Evolutionary conservation across 306 rosid species (phyloP).

Genomic region (Rosa chinensis): DNA sequence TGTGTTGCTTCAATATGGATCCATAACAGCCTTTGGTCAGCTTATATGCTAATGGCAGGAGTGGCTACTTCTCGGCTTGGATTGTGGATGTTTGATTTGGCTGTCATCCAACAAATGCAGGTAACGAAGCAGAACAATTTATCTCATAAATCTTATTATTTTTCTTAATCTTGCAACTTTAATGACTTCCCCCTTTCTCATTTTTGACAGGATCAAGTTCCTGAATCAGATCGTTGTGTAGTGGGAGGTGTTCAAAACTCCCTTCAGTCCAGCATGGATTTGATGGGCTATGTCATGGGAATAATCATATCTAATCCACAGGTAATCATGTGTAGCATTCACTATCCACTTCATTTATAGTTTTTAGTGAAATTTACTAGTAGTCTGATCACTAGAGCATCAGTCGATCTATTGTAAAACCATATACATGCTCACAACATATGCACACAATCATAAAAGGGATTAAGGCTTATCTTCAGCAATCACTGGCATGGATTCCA

Average conservation of each 20-base stretch:
- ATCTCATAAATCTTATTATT: not conserved
- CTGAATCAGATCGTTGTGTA: conserved; percentile 71
- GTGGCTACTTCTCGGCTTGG: conserved; percentile 89
- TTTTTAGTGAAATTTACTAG: not conserved
- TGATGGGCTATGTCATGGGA: conserved; percentile 84
- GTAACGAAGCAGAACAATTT: conserved; percentile 24
- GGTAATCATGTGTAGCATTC: conserved; percentile 37
- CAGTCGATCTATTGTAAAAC: not conserved
- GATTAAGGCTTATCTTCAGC: too few relatives aligned
- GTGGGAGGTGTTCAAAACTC: conserved; percentile 92
- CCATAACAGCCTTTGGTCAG: conserved; percentile 38
- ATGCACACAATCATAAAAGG: too few relatives aligned
- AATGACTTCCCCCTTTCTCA: not conserved
- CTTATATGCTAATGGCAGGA: conserved; percentile 73
- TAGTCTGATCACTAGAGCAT: not conserved
- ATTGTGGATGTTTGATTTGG: conserved; percentile 85
- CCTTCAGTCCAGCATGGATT: conserved; percentile 75
- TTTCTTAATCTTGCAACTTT: not conserved
- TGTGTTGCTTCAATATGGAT: conserved; percentile 69
- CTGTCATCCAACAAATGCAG: conserved; percentile 95
- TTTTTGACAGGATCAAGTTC: conserved; percentile 57
- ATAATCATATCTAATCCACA: conserved; percentile 68
- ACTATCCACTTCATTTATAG: not conserved
- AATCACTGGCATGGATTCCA: too few relatives aligned
- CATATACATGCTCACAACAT: too few relatives aligned